Evolutionary conservation across 192 early-diverging fungal species (phyloP).

Genomic region (Backusella psychrophila): DNA sequence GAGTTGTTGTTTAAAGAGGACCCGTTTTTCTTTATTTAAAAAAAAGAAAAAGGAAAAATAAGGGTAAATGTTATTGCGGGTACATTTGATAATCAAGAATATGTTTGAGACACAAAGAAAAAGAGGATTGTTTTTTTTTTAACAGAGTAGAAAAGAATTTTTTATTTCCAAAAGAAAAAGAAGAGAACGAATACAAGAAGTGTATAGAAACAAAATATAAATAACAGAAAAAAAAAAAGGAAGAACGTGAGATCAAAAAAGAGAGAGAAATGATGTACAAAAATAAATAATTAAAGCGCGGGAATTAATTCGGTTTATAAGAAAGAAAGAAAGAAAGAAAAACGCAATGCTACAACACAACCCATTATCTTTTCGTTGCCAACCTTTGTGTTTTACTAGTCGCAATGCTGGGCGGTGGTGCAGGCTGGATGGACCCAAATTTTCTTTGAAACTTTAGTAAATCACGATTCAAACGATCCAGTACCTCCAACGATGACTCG

Average conservation of each 20-base stretch:
- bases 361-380: neutral
- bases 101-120: too few species aligned
- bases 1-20: neutral
- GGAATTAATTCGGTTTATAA: neutral
- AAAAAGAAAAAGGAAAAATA: neutral
- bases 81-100: neutral
- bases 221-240: neutral
- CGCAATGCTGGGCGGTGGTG: neutral
- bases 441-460: slow-evolving; percentile 51
- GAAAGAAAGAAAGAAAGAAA: neutral
- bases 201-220: neutral
- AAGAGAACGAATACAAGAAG: neutral
- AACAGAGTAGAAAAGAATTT: too few species aligned
- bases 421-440: slow-evolving; percentile 19
- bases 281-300: neutral
- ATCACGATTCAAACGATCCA: slow-evolving; percentile 52
- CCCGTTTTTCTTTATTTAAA: neutral
- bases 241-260: too few species aligned
- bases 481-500: slow-evolving; percentile 42
- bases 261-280: neutral
- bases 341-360: neutral
- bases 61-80: neutral
- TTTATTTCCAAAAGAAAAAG: neutral
- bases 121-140: too few species aligned
- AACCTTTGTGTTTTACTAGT: neutral